Evolutionary conservation across 805 yeast genomes (phyloP), one percentile per base, ranked within the genome.

Genomic region (Sugiyamaella floridensis): DNA sequence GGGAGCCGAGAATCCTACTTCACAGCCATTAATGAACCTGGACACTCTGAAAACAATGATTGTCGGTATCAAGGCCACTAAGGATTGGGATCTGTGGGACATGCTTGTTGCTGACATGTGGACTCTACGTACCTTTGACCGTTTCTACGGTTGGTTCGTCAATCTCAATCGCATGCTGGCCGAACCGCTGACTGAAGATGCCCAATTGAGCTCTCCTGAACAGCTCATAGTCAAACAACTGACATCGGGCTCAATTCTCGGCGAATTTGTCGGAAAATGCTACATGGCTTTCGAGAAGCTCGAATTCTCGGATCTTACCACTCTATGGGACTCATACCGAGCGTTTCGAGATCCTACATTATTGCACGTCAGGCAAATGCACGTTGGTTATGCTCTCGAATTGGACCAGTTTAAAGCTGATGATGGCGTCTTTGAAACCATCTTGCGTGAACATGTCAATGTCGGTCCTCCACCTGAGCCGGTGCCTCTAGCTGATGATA

Each of bases 261-360:
- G 65, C 15, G 29, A 43, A 9, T 62, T 58, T 40, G 49, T 63
- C 42, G 47, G 63, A 8, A 59, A 58, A 42, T 58, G 63, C 44
- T 55, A 48, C 37, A 52, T 62, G 43, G 55, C 58, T 22, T 68
- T 71, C 52, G 73, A 70, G 43, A 63, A 69, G 1, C 58, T 78
- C 55, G 69, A 67, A 37, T 79, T 79, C 56, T 78, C 76, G 41
- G 77, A 76, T 51, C 60, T 68, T 4, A 57, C 69, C 3, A 60
- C 58, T 15, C 58, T 78, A 9, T 78, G 76, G 76, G 58, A 60
- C 19, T 63, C 74, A 0, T 72, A 71, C 56, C 40, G 53, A 14
- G 58, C 55, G 10, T 74, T 68, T 51, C 61, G 74, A 44, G 55
- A 49, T 18, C 50, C 54, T 4, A 49, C 60, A 6, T n/a, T 28